Evolutionary conservation across 2,329 filamentous ascomycete genomes (phyloP).

Genomic region (Talaromyces sp.): DNA sequence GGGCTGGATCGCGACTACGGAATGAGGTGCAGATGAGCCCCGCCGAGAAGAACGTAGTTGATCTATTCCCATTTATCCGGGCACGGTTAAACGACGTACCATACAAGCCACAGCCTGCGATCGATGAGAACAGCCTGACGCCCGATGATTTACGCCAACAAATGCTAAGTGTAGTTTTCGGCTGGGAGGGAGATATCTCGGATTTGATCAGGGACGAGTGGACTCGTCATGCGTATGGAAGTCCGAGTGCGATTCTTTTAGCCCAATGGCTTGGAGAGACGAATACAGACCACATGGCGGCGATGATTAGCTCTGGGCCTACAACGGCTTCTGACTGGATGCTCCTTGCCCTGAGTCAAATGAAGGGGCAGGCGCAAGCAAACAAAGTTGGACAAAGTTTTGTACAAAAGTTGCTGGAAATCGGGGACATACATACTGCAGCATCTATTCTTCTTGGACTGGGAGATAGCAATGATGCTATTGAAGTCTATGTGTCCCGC

Average conservation of each 20-base stretch:
- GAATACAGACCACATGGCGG: constrained; percentile 76
- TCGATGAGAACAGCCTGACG: constrained; percentile 64
- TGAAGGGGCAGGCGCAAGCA: constrained; percentile 75
- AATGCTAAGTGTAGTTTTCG: constrained; percentile 93
- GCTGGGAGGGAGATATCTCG: constrained; percentile 85
- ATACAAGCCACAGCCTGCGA: constrained; percentile 68
- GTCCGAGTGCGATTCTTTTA: constrained; percentile 77
- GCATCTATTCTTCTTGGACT: constrained; percentile 91
- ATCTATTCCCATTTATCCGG: constrained; percentile 85
- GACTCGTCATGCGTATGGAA: constrained; percentile 70
- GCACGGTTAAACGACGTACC: constrained; percentile 80
- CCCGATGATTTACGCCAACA: constrained; percentile 79
- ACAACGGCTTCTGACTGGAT: constrained; percentile 97
- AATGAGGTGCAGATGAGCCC: constrained; percentile 81
- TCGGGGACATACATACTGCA: constrained; percentile 86
- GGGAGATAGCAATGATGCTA: constrained; percentile 89
- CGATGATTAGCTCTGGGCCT: constrained; percentile 74
- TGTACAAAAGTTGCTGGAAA: constrained; percentile 85
- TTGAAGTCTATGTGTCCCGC: constrained; percentile 93
- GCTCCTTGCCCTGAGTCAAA: constrained; percentile 86
- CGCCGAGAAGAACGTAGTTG: constrained; percentile 69
- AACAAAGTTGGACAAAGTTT: constrained; percentile 90
- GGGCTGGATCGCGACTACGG: constrained; percentile 68
- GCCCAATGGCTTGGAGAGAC: constrained; percentile 92
- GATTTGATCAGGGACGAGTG: constrained; percentile 81